phyloP scores from a whole-genome alignment of 257 asterid species.

The Henckelia pumila region DNA sequence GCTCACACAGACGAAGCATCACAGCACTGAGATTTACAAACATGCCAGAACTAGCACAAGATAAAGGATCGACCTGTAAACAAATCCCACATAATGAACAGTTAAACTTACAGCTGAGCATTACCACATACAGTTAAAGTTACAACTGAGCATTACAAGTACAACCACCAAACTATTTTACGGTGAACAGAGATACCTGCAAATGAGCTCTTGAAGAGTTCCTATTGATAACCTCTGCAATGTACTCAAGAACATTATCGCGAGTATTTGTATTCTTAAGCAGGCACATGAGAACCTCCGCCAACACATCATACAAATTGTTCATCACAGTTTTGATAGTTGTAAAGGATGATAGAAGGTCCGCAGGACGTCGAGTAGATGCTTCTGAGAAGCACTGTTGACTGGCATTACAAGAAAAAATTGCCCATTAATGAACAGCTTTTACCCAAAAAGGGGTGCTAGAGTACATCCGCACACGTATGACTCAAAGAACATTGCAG shows the following conservation, averaged over 20 bases:
- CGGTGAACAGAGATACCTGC: conserved; percentile 45
- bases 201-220: conserved; percentile 89
- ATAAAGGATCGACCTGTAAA: conserved; percentile 78
- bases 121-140: conserved; percentile 8
- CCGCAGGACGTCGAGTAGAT: conserved; percentile 83
- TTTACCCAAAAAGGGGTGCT: background rate
- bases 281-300: conserved; percentile 74
- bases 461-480: conserved; percentile 13
- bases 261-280: conserved; percentile 76
- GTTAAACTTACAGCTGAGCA: conserved; percentile 8
- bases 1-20: conserved; percentile 89
- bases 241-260: conserved; percentile 80
- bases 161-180: background rate
- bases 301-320: conserved; percentile 73
- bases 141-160: background rate
- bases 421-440: conserved; percentile 28
- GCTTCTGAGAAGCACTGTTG: conserved; percentile 90
- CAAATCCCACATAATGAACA: conserved; percentile 17
- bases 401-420: conserved; percentile 41
- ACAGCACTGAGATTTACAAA: conserved; percentile 93
- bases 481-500: conserved; percentile 8
- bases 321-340: conserved; percentile 89
- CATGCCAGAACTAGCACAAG: conserved; percentile 98
- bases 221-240: conserved; percentile 83
- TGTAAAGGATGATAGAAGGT: conserved; percentile 83